Evolutionary conservation across 2,329 filamentous ascomycete genomes (phyloP).

Genomic region (Claviceps sp.): DNA sequence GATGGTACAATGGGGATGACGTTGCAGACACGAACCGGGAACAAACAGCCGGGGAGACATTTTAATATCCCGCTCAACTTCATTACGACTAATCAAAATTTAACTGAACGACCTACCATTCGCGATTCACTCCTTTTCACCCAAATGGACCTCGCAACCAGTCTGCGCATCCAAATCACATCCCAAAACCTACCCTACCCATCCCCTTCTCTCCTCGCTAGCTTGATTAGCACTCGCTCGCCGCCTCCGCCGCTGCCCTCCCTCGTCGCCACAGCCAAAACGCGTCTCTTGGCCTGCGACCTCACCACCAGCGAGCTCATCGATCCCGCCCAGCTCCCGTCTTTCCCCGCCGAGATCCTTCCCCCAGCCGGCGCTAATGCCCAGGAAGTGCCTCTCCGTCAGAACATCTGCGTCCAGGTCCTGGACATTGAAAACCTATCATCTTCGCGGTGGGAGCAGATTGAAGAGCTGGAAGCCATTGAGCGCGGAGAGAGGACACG

Average conservation of each 20-base stretch:
- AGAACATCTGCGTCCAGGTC: constrained; percentile 64
- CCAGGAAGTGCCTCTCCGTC: constrained; percentile 41
- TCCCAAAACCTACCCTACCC: constrained; percentile 40
- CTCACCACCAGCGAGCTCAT: constrained; percentile 43
- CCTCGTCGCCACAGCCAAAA: constrained; percentile 64
- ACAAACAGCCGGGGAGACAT: background rate
- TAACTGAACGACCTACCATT: too few relatives aligned
- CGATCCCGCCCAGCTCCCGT: constrained; percentile 23
- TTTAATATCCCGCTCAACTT: too few relatives aligned
- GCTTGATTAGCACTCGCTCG: constrained; percentile 43
- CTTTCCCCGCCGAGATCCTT: constrained; percentile 41
- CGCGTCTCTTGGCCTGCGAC: constrained; percentile 67
- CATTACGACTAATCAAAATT: too few relatives aligned
- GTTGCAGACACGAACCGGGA: background rate
- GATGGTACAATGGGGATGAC: background rate
- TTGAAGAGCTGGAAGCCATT: constrained; percentile 65
- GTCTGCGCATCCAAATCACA: constrained; percentile 30
- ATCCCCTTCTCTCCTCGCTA: constrained; percentile 46
- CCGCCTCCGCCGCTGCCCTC: constrained; percentile 52
- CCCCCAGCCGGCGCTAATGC: constrained; percentile 30
- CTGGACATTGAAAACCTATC: constrained; percentile 77
- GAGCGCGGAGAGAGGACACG: constrained; percentile 60
- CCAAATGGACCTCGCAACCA: constrained; percentile 11
- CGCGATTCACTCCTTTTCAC: too few relatives aligned
- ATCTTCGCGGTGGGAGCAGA: constrained; percentile 69